Evolutionary conservation across 2,329 filamentous ascomycete genomes (phyloP).

Genomic region (Fusarium pseudograminearum): DNA sequence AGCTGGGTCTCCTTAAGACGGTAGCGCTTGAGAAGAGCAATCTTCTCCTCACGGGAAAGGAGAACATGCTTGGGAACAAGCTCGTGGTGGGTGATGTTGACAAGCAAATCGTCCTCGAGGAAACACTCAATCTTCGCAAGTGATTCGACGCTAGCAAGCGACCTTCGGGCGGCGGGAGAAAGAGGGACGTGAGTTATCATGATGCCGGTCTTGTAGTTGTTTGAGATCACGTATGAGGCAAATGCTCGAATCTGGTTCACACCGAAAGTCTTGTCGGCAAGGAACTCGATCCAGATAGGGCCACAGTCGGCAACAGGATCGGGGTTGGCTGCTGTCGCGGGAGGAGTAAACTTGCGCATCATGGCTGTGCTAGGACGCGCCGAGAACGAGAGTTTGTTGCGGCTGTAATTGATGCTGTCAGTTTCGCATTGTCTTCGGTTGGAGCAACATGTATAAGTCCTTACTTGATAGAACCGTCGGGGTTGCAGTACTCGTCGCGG

Average conservation of each 20-base stretch:
- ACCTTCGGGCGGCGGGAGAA: constrained; percentile 87
- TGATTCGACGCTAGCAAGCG: constrained; percentile 80
- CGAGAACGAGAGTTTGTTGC: constrained; percentile 86
- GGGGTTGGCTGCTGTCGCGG: constrained; percentile 75
- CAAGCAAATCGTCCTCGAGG: constrained; percentile 92
- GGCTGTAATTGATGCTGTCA: constrained; percentile 63
- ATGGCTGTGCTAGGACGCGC: constrained; percentile 86
- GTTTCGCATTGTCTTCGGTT: constrained; percentile 4
- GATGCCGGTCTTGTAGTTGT: constrained; percentile 90
- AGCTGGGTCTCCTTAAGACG: constrained; percentile 97
- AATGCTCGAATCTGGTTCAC: constrained; percentile 94
- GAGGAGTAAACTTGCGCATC: constrained; percentile 84
- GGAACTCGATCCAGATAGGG: constrained; percentile 94
- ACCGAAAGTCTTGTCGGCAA: constrained; percentile 81
- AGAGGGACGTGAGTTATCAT: constrained; percentile 87
- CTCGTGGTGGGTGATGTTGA: constrained; percentile 99
- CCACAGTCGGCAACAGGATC: constrained; percentile 81
- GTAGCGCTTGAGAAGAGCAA: constrained; percentile 86
- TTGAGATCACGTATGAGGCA: constrained; percentile 81
- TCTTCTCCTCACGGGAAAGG: constrained; percentile 90
- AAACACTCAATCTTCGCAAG: constrained; percentile 92
- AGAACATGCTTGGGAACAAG: constrained; percentile 94
- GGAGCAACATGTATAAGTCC: constrained; percentile 45
- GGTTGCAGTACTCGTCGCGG: constrained; percentile 75
- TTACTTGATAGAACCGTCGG: constrained; percentile 82